Evolutionary conservation across 371 early-diverging fungal genomes (phyloP).

Genomic region (Coemansia sp.): DNA sequence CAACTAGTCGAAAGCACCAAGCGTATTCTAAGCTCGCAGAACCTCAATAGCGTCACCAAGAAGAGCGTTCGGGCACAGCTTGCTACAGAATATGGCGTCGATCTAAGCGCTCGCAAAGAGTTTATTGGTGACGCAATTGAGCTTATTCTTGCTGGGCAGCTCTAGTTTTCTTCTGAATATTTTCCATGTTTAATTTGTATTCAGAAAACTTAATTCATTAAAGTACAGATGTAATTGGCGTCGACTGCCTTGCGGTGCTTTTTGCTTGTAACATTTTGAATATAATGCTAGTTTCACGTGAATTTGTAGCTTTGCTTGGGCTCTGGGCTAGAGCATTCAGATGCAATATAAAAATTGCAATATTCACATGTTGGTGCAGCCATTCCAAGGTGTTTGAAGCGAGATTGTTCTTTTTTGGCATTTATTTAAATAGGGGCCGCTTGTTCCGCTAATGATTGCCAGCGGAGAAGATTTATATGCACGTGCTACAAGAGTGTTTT

Average conservation of each 20-base stretch:
- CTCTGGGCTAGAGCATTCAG: background rate
- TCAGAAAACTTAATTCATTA: background rate
- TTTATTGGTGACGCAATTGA: constrained; percentile 86
- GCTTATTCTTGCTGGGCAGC: constrained; percentile 48
- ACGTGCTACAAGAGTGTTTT: background rate
- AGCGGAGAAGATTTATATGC: background rate
- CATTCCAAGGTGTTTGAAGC: background rate
- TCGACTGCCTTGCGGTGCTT: background rate
- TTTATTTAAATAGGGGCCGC: background rate
- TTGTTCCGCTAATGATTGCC: background rate
- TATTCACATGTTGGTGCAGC: constrained; percentile 1
- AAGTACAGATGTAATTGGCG: too few relatives aligned
- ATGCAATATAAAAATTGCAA: background rate
- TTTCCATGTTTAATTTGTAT: background rate
- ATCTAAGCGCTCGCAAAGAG: constrained; percentile 72
- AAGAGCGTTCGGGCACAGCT: constrained; percentile 86
- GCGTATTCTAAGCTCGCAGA: constrained; percentile 74
- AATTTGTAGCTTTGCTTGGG: background rate
- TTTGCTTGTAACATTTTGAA: background rate
- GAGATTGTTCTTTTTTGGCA: background rate
- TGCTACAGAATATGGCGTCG: constrained; percentile 69
- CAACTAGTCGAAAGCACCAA: constrained; percentile 78
- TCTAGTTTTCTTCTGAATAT: constrained; percentile 14
- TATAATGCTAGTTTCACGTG: background rate
- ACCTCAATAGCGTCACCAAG: constrained; percentile 79